Evolutionary conservation across 805 yeast genomes (phyloP), one percentile per base, ranked within the genome.

Genomic region (Suhomyces faveliae): DNA sequence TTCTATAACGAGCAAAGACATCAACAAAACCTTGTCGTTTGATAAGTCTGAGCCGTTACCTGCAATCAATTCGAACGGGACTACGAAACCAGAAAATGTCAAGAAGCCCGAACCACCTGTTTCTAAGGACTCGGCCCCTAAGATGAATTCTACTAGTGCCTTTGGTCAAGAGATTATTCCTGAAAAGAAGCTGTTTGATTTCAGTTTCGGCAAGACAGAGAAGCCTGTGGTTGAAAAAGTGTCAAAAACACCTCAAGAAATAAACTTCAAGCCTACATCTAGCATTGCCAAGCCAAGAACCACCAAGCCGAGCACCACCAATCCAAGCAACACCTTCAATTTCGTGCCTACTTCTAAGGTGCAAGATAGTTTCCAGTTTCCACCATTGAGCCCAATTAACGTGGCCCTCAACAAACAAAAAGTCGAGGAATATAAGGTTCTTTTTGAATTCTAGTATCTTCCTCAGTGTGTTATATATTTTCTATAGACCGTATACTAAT

Each of bases 11-110:
- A 74, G 74, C 9, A 64, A 65, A 43, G 73, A 69, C 37, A 71
- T 73, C 13, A 58, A 60, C 35, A 67, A 66, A 39, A 68, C 77
- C 2, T 61, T 70, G 10, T 58, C 65, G 15, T 69, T 62, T 47
- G 70, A 65, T 42, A 61, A 63, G 48, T 60, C 68, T 17, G 65
- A 63, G 45, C 61, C 58, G 17, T 53, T 68, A 19, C 53, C 62
- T 4, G 51, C 19, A 12, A 27, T 19, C 21, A 30, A 30, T 6
- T 13, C 27, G 17, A 33, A 9, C 4, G 5, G 10, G 17, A 15
- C 21, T 17, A 33, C 37, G 8, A 33, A 17, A 11, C 19, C 37
- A 8, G 15, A 10, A 9, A 33, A 15, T 33, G 37, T 13, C 11
- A 33, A 3, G 20, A 17, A 17, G 21, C 11, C 19, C 21, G 37